Evolutionary conservation across 306 rosid species (phyloP).

Genomic region (Pueraria montana): DNA sequence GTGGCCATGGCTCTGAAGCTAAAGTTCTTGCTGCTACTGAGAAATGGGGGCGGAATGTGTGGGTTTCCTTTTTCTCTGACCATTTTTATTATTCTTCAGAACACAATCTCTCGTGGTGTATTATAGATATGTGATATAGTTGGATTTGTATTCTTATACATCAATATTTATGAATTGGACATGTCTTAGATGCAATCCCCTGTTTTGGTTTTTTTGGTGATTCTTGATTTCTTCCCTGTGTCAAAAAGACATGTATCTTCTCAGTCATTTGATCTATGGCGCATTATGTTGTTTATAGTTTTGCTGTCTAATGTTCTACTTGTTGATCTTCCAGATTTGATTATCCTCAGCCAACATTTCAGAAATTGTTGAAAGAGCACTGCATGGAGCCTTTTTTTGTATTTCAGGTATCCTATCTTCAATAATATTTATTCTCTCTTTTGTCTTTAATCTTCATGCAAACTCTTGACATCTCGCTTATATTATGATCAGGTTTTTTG

Average conservation of each 20-base stretch:
- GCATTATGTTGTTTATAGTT: constrained; percentile 39
- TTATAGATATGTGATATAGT: neutral
- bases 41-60: constrained; percentile 98
- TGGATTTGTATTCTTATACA: constrained; percentile 26
- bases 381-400: constrained; percentile 99
- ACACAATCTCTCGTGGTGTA: constrained; percentile 18
- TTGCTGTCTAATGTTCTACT: constrained; percentile 39
- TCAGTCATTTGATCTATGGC: constrained; percentile 15
- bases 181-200: constrained; percentile 5
- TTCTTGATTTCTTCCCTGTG: constrained; percentile 8
- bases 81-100: constrained; percentile 28
- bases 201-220: constrained; percentile 25
- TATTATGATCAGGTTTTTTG: constrained; percentile 80
- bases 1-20: constrained; percentile 93
- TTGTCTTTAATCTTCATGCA: constrained; percentile 28
- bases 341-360: constrained; percentile 98
- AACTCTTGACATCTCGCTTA: constrained; percentile 42
- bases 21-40: constrained; percentile 83
- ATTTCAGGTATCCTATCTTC: constrained; percentile 76
- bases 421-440: neutral
- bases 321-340: constrained; percentile 81
- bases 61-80: constrained; percentile 56
- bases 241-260: neutral
- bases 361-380: constrained; percentile 94
- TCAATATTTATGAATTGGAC: neutral